A percentile compares a stretch with the other conserved stretches of the same genome.
These are phyloP conservation scores for Ophiostoma australiae DNA, from an alignment of 2,329 filamentous ascomycete species.

Conservation along the genomic window DNA sequence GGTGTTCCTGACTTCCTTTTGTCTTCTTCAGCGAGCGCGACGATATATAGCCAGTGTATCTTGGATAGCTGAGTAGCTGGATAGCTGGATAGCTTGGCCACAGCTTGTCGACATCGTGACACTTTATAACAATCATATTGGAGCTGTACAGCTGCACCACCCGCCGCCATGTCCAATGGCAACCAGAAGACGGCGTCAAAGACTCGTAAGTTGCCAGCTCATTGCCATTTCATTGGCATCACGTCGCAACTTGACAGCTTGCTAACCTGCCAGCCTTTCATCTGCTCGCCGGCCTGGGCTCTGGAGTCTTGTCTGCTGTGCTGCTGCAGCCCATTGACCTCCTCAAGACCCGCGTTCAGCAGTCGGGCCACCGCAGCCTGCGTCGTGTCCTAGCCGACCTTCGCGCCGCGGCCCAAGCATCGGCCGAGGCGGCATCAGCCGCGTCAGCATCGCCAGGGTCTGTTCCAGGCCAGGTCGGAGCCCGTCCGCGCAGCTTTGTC, in stretches of 20 bases:
- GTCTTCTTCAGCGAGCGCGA: background rate
- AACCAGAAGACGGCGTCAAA: conserved; percentile 34
- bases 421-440: background rate
- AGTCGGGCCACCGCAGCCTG: conserved; percentile 69
- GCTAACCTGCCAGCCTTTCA: conserved; percentile 59
- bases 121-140: background rate
- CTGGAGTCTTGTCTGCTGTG: conserved; percentile 80
- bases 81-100: background rate
- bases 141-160: background rate
- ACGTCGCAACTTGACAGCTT: background rate
- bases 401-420: conserved; percentile 38
- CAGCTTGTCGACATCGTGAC: background rate
- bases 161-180: conserved; percentile 35
- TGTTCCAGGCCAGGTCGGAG: background rate
- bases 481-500: conserved; percentile 31
- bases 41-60: background rate
- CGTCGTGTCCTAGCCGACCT: conserved; percentile 64
- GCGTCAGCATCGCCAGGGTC: background rate
- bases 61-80: background rate
- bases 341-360: conserved; percentile 92
- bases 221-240: background rate
- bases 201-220: conserved; percentile 31
- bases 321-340: conserved; percentile 93
- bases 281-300: conserved; percentile 81
- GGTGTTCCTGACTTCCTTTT: conserved; percentile 13